Evolutionary conservation across 75 land plant species (phyloP).

Genomic region (Cupressus sempervirens): DNA sequence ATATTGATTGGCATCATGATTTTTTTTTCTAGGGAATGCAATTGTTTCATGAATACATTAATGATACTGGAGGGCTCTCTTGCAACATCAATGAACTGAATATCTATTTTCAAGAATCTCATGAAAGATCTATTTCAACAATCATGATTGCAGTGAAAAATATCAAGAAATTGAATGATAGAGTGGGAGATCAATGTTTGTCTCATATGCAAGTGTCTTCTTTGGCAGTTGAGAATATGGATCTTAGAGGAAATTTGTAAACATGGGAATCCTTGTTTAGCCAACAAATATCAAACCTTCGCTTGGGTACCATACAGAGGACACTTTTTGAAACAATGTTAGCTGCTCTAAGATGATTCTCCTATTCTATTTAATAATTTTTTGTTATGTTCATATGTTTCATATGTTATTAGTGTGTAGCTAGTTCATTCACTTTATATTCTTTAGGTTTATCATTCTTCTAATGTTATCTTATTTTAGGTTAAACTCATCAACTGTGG

Average conservation of each 20-base stretch:
- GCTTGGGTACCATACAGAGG: slow-evolving; percentile 38
- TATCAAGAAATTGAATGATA: too few species aligned
- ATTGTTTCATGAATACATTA: slow-evolving; percentile 33
- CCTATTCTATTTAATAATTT: neutral
- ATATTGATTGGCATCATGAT: neutral
- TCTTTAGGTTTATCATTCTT: neutral
- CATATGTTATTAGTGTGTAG: neutral
- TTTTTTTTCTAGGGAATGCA: slow-evolving; percentile 37
- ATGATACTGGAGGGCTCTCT: too few species aligned
- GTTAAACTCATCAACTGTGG: slow-evolving; percentile 21
- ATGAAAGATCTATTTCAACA: too few species aligned
- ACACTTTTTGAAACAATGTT: slow-evolving; percentile 18
- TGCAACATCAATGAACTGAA: too few species aligned
- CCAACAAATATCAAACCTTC: too few species aligned
- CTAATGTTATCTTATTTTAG: slow-evolving; percentile 18
- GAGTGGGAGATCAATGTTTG: too few species aligned
- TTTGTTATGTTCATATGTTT: neutral
- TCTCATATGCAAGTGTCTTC: too few species aligned
- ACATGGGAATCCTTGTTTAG: too few species aligned
- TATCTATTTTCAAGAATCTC: too few species aligned
- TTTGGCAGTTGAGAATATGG: too few species aligned
- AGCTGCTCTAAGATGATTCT: slow-evolving; percentile 26
- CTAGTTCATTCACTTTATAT: neutral
- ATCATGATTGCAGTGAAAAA: too few species aligned
- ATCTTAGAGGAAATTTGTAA: too few species aligned